Evolutionary conservation across 805 yeast genomes (phyloP).

Genomic region (Suhomyces prunicola): DNA sequence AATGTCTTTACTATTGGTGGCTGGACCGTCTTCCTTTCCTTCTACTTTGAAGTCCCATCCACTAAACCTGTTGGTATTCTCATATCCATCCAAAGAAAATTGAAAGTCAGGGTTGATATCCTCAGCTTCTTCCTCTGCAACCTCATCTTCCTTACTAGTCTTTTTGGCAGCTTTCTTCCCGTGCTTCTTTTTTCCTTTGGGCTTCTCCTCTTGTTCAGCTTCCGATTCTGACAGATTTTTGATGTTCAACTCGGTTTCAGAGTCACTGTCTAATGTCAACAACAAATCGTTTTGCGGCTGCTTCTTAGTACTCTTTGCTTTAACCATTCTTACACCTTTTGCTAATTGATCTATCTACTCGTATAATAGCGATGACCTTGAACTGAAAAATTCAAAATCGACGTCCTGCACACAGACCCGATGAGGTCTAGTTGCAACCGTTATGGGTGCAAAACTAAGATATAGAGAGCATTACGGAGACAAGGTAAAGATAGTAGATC

Average conservation of each 20-base stretch:
- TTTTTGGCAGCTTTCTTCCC: constrained; percentile 12
- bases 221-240: constrained; percentile 20
- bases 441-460: background rate
- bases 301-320: constrained; percentile 6
- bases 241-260: constrained; percentile 41
- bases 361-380: constrained; percentile 2
- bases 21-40: constrained; percentile 16
- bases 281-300: constrained; percentile 50
- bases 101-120: constrained; percentile 72
- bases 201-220: constrained; percentile 42
- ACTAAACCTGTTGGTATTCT: constrained; percentile 45
- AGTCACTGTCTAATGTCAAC: constrained; percentile 76
- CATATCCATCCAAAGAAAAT: constrained; percentile 64
- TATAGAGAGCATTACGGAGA: background rate
- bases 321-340: constrained; percentile 7
- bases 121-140: constrained; percentile 30
- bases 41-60: constrained; percentile 85
- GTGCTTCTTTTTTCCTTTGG: constrained; percentile 11
- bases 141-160: constrained; percentile 16
- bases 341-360: background rate
- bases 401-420: background rate
- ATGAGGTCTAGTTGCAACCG: background rate
- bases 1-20: constrained; percentile 49
- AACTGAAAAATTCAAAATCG: constrained; percentile 1
- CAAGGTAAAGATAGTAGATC: background rate